These are phyloP conservation scores for Bruguiera hainesii DNA, from an alignment of 441 rosid genomes.

Conservation along the genomic window DNA sequence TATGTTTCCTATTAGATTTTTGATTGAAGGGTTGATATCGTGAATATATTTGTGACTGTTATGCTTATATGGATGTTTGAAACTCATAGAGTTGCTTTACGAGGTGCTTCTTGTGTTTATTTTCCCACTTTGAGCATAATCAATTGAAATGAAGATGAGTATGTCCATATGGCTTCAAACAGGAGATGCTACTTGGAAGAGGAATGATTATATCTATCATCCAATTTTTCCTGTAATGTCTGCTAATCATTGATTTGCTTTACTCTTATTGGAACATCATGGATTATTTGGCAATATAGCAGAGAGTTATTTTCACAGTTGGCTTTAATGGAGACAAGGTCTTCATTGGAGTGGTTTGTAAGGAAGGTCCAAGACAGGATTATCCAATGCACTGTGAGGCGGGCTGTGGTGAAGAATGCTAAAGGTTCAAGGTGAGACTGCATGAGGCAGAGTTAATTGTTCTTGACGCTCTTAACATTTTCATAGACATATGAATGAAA, in stretches of 20 bases:
- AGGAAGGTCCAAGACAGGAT: constrained; percentile 70
- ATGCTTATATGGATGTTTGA: no score
- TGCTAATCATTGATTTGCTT: not conserved
- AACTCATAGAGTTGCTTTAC: no score
- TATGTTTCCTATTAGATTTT: not conserved
- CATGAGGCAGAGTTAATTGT: constrained; percentile 10
- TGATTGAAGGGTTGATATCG: not conserved
- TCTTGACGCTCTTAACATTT: constrained; percentile 12
- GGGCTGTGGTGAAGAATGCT: constrained; percentile 43
- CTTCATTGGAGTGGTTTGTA: constrained; percentile 69
- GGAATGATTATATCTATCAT: no score
- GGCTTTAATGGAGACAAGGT: constrained; percentile 40
- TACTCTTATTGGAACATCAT: constrained; percentile 2
- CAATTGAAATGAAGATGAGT: no score
- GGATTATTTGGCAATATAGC: constrained; percentile 22
- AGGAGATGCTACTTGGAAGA: no score
- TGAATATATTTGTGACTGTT: not conserved
- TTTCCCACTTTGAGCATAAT: no score
- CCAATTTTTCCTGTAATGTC: no score
- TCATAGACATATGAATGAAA: not conserved
- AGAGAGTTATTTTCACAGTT: constrained; percentile 51
- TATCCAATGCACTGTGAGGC: constrained; percentile 59
- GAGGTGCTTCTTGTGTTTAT: no score
- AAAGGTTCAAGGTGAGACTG: constrained; percentile 55
- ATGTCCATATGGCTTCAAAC: no score